Base-by-base conservation (phyloP, 2,329 filamentous ascomycete species). In the Trichophyton schoenleinii region DNA sequence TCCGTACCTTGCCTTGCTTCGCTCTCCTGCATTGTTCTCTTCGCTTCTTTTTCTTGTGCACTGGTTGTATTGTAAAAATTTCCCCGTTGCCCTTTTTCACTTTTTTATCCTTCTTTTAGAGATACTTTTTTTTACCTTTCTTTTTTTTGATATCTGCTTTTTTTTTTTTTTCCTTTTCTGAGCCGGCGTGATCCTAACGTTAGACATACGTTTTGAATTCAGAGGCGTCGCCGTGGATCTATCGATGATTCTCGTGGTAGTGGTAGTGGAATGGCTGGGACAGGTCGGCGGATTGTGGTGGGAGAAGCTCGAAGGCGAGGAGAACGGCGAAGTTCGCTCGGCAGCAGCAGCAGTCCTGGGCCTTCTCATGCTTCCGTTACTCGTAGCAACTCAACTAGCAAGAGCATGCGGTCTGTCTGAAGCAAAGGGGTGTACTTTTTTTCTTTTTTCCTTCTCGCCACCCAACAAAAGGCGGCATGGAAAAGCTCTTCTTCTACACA, bases 181-280 rank as follows among this genome's bases (percentile, higher is more conserved):
- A 77, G 74, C 72, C 71, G 73, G 71, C 70, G 69, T 75, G 72
- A 75, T 77, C 77, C 76, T 78, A 76, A 77, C 72, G 70, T 72
- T 67, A 67, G 70, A 71, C 71, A 69, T 74, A 71, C 70, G 69
- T 74, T 71, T 36, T 64, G 72, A 71, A 68, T 75, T 70, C 75
- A 78, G 76, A 77, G 72, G 74, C 74, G 73, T 69, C 74, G 73
- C 68, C 73, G 72, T 68, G 73, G 71, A 65, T 74, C 73, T 59
- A 66, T 73, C 68, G 73, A 74, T 67, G 70, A 70, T 65, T 66
- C 68, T 67, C 71, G 74, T 64, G 72, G 73, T 55, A 55, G 52
- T 55, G 52, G 52, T 36, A 28, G 52, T 36, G 25, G 28, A 18
- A 31, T 11, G n/a, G 20, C 52, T 28, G 52, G 28, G 20, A 5